Conservation (phyloP, 1,284 basidiomycete genomes). For the Sanghuangporus baumii region DNA sequence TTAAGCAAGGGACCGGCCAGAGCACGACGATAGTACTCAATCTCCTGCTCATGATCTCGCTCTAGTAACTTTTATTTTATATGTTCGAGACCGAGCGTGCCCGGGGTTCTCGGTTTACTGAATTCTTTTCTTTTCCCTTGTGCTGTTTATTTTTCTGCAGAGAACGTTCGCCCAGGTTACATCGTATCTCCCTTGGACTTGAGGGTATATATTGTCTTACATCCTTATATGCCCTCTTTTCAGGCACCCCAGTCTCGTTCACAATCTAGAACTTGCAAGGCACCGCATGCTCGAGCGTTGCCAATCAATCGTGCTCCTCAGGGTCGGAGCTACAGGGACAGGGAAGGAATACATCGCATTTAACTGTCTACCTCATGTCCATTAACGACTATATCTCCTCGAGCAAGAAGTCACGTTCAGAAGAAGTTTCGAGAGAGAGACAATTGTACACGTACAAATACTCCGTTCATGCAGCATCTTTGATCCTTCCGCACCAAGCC, state of each 20-base stretch:
- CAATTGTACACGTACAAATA: too few species aligned
- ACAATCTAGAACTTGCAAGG: neutral
- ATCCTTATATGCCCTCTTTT: neutral
- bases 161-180: neutral
- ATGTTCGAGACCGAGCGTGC: neutral
- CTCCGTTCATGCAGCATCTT: too few species aligned
- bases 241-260: neutral
- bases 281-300: neutral
- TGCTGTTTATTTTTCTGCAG: neutral
- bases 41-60: neutral
- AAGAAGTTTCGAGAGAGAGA: too few species aligned
- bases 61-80: neutral
- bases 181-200: too few species aligned
- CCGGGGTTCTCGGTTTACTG: neutral
- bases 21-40: neutral
- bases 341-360: too few species aligned
- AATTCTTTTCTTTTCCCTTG: neutral
- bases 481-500: too few species aligned
- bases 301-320: neutral
- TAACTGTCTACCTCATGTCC: too few species aligned
- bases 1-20: neutral
- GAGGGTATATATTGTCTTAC: too few species aligned
- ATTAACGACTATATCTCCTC: too few species aligned
- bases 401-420: too few species aligned
- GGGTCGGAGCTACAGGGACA: too few species aligned